Conservation (phyloP, 2,329 filamentous ascomycete species). For the Penicillium capsulatum region DNA sequence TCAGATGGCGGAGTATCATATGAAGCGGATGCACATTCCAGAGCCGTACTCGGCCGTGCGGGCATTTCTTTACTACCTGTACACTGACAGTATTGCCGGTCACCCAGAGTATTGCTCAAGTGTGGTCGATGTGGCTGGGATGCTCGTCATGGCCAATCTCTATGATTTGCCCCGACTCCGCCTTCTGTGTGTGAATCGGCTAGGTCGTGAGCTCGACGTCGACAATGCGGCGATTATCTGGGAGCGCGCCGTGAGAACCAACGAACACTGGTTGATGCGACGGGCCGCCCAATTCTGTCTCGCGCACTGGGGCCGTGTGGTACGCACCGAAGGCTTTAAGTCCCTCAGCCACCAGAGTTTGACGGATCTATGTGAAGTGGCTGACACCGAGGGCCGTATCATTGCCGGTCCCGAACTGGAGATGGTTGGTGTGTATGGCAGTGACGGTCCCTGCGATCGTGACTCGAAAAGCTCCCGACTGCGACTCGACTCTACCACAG, state of each 20-base stretch:
- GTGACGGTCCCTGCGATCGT: constrained; percentile 42
- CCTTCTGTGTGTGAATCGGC: constrained; percentile 81
- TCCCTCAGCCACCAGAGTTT: constrained; percentile 72
- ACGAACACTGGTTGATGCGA: constrained; percentile 88
- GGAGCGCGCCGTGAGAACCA: constrained; percentile 86
- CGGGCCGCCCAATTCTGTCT: constrained; percentile 85
- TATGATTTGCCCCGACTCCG: constrained; percentile 95
- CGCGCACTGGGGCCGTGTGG: constrained; percentile 89
- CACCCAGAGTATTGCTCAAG: constrained; percentile 57
- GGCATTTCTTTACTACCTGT: constrained; percentile 92
- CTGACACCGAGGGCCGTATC: constrained; percentile 87
- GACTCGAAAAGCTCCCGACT: constrained; percentile 31
- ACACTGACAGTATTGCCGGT: constrained; percentile 81
- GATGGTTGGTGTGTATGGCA: constrained; percentile 52
- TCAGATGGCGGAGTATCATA: constrained; percentile 97
- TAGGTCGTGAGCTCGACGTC: constrained; percentile 86
- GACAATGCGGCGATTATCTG: constrained; percentile 94
- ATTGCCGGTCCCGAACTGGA: constrained; percentile 81
- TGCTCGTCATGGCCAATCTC: constrained; percentile 95
- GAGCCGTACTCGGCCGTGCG: constrained; percentile 93
- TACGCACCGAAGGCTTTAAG: constrained; percentile 82
- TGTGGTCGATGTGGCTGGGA: constrained; percentile 81
- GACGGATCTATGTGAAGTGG: constrained; percentile 87
- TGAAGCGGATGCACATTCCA: constrained; percentile 94
- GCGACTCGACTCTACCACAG: constrained; percentile 23